A percentile compares a stretch with the other conserved stretches of the same genome.
Conservation (phyloP, 1,139 yeast genomes). For the Starmera stellimalicola region DNA sequence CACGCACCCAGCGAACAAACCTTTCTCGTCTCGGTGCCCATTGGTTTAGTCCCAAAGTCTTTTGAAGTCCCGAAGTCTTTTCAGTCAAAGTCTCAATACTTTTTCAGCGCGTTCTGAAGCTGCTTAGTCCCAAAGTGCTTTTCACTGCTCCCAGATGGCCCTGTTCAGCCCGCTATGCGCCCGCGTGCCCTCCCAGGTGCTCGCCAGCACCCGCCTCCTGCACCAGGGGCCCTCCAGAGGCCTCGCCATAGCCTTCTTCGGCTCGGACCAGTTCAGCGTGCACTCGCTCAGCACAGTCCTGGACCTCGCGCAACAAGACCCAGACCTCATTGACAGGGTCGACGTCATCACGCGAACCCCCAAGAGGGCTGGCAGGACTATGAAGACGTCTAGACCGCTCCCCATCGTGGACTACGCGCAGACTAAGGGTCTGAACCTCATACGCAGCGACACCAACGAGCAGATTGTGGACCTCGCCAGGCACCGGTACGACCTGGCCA, state of each 20-base stretch:
- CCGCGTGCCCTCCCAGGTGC: no score
- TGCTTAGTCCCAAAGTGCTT: no score
- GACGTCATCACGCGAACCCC: constrained; percentile 61
- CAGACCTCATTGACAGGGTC: constrained; percentile 30
- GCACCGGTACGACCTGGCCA: constrained; percentile 45
- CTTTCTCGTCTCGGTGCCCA: not conserved
- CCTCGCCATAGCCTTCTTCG: constrained; percentile 42
- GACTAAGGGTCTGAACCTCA: constrained; percentile 26
- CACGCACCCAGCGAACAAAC: constrained; percentile 29
- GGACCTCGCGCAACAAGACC: constrained; percentile 22
- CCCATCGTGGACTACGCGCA: constrained; percentile 44
- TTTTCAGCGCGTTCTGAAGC: no score
- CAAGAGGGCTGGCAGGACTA: constrained; percentile 64
- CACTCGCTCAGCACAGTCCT: constrained; percentile 41
- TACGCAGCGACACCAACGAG: constrained; percentile 47
- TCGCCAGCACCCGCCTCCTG: no score
- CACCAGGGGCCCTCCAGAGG: no score
- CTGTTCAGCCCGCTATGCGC: no score
- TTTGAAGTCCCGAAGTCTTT: no score
- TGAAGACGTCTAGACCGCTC: constrained; percentile 37
- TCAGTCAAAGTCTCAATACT: no score
- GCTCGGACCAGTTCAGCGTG: constrained; percentile 71
- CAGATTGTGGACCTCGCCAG: constrained; percentile 38
- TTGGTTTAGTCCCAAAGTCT: not conserved
- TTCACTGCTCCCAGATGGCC: not conserved